phyloP scores from a whole-genome alignment of 306 rosid species.

The Vigna reflexopilosa region DNA sequence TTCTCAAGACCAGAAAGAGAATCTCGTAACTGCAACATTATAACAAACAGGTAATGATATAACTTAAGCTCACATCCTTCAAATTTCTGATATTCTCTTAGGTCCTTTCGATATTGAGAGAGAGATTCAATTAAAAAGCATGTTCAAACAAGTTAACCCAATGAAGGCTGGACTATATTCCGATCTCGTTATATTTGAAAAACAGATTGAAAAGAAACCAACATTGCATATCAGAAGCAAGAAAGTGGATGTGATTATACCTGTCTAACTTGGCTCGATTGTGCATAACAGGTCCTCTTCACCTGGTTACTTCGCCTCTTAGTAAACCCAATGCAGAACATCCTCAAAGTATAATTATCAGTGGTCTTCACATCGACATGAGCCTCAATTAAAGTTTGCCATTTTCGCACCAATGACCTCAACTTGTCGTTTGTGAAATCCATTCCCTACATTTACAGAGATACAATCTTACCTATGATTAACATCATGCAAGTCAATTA shows the following conservation, averaged over 20 bases:
- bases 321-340: constrained; percentile 96
- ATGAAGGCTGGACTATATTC: background rate
- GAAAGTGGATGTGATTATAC: constrained; percentile 38
- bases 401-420: constrained; percentile 86
- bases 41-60: background rate
- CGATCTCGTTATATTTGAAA: background rate
- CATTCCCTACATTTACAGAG: constrained; percentile 69
- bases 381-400: constrained; percentile 94
- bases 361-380: constrained; percentile 96
- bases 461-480: background rate
- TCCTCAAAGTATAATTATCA: constrained; percentile 71
- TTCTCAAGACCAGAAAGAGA: background rate
- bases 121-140: background rate
- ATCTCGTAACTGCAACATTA: background rate
- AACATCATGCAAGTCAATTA: background rate
- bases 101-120: background rate
- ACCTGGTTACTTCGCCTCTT: constrained; percentile 85
- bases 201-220: background rate
- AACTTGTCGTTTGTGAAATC: constrained; percentile 88
- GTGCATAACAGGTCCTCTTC: constrained; percentile 94
- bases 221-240: background rate
- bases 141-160: too few species aligned
- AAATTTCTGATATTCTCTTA: background rate
- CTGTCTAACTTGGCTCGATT: constrained; percentile 89
- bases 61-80: background rate